Conservation (phyloP, 495 filamentous ascomycete genomes). For the Aspergillus egyptiacus region DNA sequence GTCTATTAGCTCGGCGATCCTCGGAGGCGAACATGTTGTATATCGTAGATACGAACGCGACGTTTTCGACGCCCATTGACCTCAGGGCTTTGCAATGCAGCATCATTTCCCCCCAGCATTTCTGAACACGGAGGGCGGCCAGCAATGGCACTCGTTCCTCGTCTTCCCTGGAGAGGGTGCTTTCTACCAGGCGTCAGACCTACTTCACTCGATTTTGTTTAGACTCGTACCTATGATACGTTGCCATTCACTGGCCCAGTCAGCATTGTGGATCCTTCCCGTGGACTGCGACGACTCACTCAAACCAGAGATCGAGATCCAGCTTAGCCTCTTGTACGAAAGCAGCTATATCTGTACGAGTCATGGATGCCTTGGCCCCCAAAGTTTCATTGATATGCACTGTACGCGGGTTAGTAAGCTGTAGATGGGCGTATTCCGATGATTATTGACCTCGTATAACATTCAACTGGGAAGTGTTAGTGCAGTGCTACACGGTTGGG, state of each 20-base stretch:
- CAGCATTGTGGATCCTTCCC: constrained; percentile 3
- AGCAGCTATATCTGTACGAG: constrained; percentile 28
- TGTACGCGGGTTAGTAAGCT: constrained; percentile 9
- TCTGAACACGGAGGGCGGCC: constrained; percentile 37
- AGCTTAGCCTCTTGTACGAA: constrained; percentile 42
- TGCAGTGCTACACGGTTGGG: not conserved
- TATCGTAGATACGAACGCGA: constrained; percentile 25
- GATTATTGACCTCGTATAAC: constrained; percentile 31
- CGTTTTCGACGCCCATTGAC: constrained; percentile 44
- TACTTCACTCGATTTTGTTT: not conserved
- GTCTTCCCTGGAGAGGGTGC: constrained; percentile 16
- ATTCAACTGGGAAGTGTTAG: constrained; percentile 29
- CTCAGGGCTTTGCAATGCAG: constrained; percentile 44
- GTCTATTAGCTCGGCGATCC: not conserved
- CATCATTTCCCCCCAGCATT: constrained; percentile 46
- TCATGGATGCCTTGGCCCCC: constrained; percentile 14
- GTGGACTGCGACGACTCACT: constrained; percentile 21
- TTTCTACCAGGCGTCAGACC: constrained; percentile 23
- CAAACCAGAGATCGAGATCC: constrained; percentile 44
- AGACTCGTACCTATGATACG: constrained; percentile 34
- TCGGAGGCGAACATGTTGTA: not conserved
- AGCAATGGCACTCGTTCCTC: constrained; percentile 33
- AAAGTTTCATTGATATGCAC: constrained; percentile 34
- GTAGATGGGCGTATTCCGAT: not conserved
- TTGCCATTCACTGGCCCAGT: constrained; percentile 35